Evolutionary conservation across 192 early-diverging fungal genomes (phyloP).

Genomic region (Phlyctochytrium bullatum): DNA sequence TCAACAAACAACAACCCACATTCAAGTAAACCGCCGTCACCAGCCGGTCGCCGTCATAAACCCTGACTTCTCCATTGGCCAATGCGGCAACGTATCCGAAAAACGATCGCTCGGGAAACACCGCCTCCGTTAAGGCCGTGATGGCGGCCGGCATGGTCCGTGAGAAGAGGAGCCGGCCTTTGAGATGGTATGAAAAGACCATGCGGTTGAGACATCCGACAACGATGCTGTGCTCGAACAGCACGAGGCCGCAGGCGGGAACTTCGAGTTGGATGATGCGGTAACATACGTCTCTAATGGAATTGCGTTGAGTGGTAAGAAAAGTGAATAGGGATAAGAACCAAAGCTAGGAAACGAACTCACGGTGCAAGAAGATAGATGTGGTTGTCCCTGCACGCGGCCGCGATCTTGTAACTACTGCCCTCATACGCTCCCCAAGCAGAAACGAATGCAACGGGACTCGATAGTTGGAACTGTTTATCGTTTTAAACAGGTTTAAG

Average conservation of each 20-base stretch:
- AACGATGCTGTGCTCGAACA: background rate
- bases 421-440: constrained; percentile 14
- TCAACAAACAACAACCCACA: background rate
- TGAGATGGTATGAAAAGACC: constrained; percentile 9
- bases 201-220: constrained; percentile 10
- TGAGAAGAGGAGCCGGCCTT: constrained; percentile 1
- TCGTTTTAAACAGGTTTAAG: background rate
- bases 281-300: background rate
- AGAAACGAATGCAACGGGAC: constrained; percentile 2
- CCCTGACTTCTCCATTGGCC: constrained; percentile 16
- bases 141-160: constrained; percentile 5
- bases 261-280: constrained; percentile 2
- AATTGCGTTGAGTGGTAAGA: background rate
- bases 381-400: background rate
- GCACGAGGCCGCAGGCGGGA: constrained; percentile 3
- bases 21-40: constrained; percentile 8
- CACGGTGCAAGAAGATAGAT: constrained; percentile 7
- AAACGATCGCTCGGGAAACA: background rate
- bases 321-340: background rate
- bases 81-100: constrained; percentile 14
- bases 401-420: background rate
- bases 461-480: background rate
- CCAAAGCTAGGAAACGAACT: background rate
- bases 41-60: constrained; percentile 11
- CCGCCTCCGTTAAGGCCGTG: background rate